Conservation (phyloP, 2,329 filamentous ascomycete species). For the Aspergillus persii region DNA sequence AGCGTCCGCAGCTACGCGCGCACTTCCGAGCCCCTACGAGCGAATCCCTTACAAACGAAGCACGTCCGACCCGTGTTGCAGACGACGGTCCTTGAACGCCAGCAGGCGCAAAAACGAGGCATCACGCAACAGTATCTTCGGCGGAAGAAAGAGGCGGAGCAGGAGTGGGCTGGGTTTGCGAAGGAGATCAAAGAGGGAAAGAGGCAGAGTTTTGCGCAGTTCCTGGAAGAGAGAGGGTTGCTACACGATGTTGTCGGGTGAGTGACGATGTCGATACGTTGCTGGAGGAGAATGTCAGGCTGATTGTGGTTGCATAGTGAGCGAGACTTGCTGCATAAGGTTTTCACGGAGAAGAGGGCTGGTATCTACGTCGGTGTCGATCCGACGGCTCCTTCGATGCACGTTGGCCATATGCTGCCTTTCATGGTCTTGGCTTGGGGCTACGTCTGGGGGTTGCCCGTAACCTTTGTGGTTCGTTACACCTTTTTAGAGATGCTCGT, state of each 20-base stretch:
- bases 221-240: slow-evolving; percentile 47
- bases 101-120: slow-evolving; percentile 30
- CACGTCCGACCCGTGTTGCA: slow-evolving; percentile 15
- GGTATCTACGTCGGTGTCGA: slow-evolving; percentile 51
- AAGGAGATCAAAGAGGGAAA: slow-evolving; percentile 44
- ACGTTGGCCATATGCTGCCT: slow-evolving; percentile 51
- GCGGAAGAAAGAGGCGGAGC: slow-evolving; percentile 39
- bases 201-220: slow-evolving; percentile 42
- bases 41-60: slow-evolving; percentile 13
- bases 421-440: slow-evolving; percentile 52
- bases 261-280: slow-evolving; percentile 6
- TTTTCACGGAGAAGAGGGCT: slow-evolving; percentile 46
- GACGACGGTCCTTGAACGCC: not conserved
- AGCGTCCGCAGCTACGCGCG: slow-evolving; percentile 25
- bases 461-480: slow-evolving; percentile 45
- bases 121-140: slow-evolving; percentile 38
- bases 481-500: not conserved
- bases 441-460: slow-evolving; percentile 48
- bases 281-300: slow-evolving; percentile 1
- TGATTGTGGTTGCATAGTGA: slow-evolving; percentile 30
- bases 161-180: slow-evolving; percentile 41
- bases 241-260: slow-evolving; percentile 49
- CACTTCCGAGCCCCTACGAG: slow-evolving; percentile 17
- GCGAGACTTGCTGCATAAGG: slow-evolving; percentile 41
- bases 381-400: slow-evolving; percentile 50